Base-by-base conservation (phyloP, 1,284 basidiomycete species). In the Rhodotorula mucilaginosa region DNA sequence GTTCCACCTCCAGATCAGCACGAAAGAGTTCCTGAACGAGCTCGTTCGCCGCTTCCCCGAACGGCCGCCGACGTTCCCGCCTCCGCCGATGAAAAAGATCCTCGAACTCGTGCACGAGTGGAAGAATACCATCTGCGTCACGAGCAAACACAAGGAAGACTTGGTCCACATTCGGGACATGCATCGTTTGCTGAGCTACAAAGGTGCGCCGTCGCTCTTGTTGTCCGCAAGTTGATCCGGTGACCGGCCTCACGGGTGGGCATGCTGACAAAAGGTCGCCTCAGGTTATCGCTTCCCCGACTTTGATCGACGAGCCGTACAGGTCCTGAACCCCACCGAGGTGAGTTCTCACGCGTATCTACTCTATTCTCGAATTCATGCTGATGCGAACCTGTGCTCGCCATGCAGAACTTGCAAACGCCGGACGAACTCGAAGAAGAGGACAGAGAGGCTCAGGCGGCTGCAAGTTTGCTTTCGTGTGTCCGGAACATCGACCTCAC, bases 21-120 rank as follows among this genome's bases (percentile, higher is more conserved):
- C 97, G 34, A 99, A 99, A 81, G 97, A 98, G 80, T 99, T 99
- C 80, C 85, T 99, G 29, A 99, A 99, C 82, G 96, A 98, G 82
- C 90, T 99, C 79, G 97, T 99, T 39, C 89, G 95, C 59, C 87
- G 96, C 71, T 99, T 99, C 81, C 97, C 97, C 15, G 97, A 99
- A 82, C 88, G 96, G 57, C 96, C 96, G 5, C 96, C 97, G 1
- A 90, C 93, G 15, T 95, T 97, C 80, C 92, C 93, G 0, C 92
- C 92, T 10, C 90, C 93, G 21, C 91, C 97, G 75, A 98, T 98
- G 94, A 88, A 89, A 16, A 88, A 92, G 77, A 96, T 98, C 76
- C 84, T 99, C 44, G 94, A 97, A 78, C 87, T 97, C 76, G 94
- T 99, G 65, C 88, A 97, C 79, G 85, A 87, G 70, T 99, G 97